These are phyloP conservation scores for Dictyostelium intermedium DNA, from an alignment of 78 protist species.

Conservation along the genomic window DNA sequence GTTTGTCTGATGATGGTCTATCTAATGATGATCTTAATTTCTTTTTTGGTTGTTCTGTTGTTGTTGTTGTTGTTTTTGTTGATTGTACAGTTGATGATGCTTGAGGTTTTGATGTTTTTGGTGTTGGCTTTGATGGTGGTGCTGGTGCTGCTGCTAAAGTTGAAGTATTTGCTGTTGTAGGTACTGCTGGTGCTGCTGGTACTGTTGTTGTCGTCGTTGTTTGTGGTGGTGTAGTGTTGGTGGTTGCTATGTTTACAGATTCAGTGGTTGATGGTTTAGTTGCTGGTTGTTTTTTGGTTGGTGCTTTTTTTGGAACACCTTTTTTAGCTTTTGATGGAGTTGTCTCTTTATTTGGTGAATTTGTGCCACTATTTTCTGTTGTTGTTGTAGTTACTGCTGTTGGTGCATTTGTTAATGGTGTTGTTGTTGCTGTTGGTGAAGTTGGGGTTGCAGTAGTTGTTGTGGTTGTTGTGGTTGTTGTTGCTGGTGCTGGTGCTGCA, in stretches of 20 bases:
- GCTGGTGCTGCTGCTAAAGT: background rate
- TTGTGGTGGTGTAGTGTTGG: background rate
- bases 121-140: background rate
- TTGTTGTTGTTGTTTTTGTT: background rate
- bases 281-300: conserved; percentile 1
- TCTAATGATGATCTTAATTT: conserved; percentile 1
- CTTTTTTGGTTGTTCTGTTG: background rate
- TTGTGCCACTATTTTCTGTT: background rate
- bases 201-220: background rate
- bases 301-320: background rate
- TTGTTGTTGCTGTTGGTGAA: background rate
- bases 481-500: background rate
- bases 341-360: background rate
- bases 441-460: background rate
- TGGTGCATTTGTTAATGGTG: background rate
- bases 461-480: background rate
- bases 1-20: conserved; percentile 5
- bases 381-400: background rate
- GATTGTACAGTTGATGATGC: background rate
- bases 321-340: background rate
- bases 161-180: background rate
- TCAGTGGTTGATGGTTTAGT: background rate
- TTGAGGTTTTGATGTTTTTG: background rate
- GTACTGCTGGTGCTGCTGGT: background rate
- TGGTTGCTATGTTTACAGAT: background rate